Evolutionary conservation across 805 yeast species (phyloP).

Genomic region (Grigorovia jiainica): DNA sequence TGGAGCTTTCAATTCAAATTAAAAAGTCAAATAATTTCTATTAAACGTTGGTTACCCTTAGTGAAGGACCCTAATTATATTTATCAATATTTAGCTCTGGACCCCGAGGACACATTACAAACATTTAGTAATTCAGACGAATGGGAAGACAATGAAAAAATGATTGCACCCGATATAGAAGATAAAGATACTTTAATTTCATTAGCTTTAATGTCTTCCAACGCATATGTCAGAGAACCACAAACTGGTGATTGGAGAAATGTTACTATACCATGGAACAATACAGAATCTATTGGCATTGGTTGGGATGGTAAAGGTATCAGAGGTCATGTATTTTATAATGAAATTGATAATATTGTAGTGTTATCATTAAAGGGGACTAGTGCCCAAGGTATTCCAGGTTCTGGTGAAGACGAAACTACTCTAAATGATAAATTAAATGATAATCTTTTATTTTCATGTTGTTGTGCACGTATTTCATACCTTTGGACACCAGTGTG

Average conservation of each 20-base stretch:
- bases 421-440: slow-evolving; percentile 71
- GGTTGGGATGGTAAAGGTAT: slow-evolving; percentile 87
- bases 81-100: slow-evolving; percentile 15
- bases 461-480: slow-evolving; percentile 91
- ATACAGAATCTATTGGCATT: slow-evolving; percentile 44
- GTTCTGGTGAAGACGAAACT: slow-evolving; percentile 73
- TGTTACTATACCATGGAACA: slow-evolving; percentile 50
- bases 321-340: slow-evolving; percentile 82
- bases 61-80: background rate
- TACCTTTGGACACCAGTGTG: slow-evolving; percentile 93
- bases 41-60: background rate
- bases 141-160: slow-evolving; percentile 30
- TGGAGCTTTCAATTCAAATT: too few species aligned
- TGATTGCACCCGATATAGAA: slow-evolving; percentile 60
- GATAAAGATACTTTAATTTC: slow-evolving; percentile 67
- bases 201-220: slow-evolving; percentile 77
- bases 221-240: slow-evolving; percentile 81
- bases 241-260: slow-evolving; percentile 81
- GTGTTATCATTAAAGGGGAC: slow-evolving; percentile 88
- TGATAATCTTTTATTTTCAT: slow-evolving; percentile 82
- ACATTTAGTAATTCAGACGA: slow-evolving; percentile 1
- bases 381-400: slow-evolving; percentile 67
- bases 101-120: slow-evolving; percentile 12
- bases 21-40: background rate
- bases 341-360: slow-evolving; percentile 46